These are phyloP conservation scores for Fusarium poae DNA, from an alignment of 2,329 filamentous ascomycete genomes.

Conservation along the genomic window DNA sequence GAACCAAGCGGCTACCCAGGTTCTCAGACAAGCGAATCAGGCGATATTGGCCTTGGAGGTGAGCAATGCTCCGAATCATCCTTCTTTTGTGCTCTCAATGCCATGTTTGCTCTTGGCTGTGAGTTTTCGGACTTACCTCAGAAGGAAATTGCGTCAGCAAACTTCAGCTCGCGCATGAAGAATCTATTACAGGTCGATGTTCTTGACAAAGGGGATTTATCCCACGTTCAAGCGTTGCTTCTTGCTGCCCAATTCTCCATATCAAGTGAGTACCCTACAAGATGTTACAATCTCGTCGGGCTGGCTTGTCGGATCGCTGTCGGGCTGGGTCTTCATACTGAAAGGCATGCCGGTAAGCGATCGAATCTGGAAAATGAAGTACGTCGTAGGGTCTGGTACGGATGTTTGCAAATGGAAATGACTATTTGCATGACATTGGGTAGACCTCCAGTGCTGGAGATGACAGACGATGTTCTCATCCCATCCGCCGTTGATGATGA, in stretches of 20 bases:
- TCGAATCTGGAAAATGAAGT: constrained; percentile 16
- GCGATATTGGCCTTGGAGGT: background rate
- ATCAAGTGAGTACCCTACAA: background rate
- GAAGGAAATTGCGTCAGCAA: background rate
- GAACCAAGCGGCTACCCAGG: background rate
- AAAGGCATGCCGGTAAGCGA: background rate
- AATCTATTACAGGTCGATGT: background rate
- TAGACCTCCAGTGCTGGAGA: background rate
- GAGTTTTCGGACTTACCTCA: background rate
- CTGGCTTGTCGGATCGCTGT: background rate
- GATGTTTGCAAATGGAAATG: constrained; percentile 12
- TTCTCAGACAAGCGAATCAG: rapidly evolving
- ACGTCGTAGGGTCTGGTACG: constrained; percentile 12
- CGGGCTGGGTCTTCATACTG: rapidly evolving
- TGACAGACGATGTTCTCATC: background rate
- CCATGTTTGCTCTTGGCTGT: constrained; percentile 8
- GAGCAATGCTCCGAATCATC: background rate
- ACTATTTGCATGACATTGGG: constrained; percentile 14
- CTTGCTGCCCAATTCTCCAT: background rate
- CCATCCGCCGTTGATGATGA: constrained; percentile 10
- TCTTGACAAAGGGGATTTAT: background rate
- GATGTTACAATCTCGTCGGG: background rate
- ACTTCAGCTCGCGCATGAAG: constrained; percentile 2
- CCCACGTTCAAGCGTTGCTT: background rate
- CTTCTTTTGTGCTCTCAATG: constrained; percentile 6